Percentiles rank a stretch among this genome's conserved stretches.
These are phyloP conservation scores for Fusarium transvaalense DNA, from an alignment of 2,329 filamentous ascomycete genomes.

Conservation along the genomic window DNA sequence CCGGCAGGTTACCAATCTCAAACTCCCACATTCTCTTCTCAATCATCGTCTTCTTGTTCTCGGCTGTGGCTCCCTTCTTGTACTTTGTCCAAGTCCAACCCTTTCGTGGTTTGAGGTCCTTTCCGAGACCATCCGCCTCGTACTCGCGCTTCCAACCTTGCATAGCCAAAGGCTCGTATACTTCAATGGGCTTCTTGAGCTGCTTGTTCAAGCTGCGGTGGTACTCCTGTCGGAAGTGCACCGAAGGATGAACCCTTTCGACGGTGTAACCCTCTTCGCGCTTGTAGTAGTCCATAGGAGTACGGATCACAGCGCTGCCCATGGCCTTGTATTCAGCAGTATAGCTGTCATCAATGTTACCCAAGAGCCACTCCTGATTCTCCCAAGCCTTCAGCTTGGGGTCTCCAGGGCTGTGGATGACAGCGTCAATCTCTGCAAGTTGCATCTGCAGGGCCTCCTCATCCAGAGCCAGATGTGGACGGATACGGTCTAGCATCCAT, in stretches of 20 bases:
- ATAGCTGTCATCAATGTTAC: constrained; percentile 12
- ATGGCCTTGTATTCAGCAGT: constrained; percentile 4
- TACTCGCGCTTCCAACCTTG: constrained; percentile 6
- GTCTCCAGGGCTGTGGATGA: constrained; percentile 1
- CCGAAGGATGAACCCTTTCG: constrained; percentile 15
- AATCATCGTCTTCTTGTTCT: constrained; percentile 2
- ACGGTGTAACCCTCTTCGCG: constrained; percentile 8
- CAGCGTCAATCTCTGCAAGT: constrained; percentile 2
- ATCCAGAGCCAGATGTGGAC: constrained; percentile 9
- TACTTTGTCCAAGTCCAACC: constrained; percentile 19
- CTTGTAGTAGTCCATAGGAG: constrained; percentile 5
- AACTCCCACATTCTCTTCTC: constrained; percentile 20
- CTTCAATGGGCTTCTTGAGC: not conserved
- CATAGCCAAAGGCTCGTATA: constrained; percentile 14
- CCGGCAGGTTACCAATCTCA: constrained; percentile 13
- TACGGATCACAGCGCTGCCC: constrained; percentile 10
- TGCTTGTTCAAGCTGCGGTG: constrained; percentile 5
- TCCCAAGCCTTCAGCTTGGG: not conserved
- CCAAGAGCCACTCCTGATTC: constrained; percentile 10
- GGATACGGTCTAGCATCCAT: constrained; percentile 15
- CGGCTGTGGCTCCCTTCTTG: not conserved
- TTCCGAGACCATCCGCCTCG: constrained; percentile 1
- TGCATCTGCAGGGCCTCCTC: constrained; percentile 15
- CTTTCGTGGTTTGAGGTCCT: constrained; percentile 4
- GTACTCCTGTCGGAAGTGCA: constrained; percentile 11